A percentile compares a stretch with the other conserved stretches of the same genome.
phyloP scores from a whole-genome alignment of 148 eudicot species.

The Pouteria glomerata region DNA sequence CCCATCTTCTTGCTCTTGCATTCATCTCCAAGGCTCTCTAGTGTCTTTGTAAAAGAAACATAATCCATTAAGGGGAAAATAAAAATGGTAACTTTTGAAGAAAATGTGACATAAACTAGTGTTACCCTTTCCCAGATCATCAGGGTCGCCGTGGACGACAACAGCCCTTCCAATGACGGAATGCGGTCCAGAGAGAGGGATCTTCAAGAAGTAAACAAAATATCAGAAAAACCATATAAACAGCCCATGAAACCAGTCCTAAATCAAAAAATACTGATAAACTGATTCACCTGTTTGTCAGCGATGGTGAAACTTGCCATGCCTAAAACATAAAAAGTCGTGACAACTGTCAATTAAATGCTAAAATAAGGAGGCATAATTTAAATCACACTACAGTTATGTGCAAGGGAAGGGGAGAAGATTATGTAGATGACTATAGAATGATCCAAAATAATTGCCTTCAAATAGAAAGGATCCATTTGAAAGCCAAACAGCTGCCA shows the following conservation, averaged over 20 bases:
- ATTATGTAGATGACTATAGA: not conserved
- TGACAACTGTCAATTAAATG: not conserved
- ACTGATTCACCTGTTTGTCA: slow-evolving; percentile 57
- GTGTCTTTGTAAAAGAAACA: not conserved
- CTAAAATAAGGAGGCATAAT: not conserved
- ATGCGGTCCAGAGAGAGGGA: slow-evolving; percentile 71
- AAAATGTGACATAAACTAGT: not conserved
- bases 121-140: slow-evolving; percentile 90
- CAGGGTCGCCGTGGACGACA: slow-evolving; percentile 91
- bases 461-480: not conserved
- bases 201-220: slow-evolving; percentile 34
- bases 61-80: not conserved
- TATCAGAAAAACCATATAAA: not conserved
- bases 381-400: not conserved
- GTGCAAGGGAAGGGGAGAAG: too few species aligned
- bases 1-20: not conserved
- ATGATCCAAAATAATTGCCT: not conserved
- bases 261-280: not conserved
- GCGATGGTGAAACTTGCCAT: slow-evolving; percentile 67
- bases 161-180: slow-evolving; percentile 93
- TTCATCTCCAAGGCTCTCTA: not conserved
- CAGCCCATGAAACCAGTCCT: not conserved
- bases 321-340: slow-evolving; percentile 29
- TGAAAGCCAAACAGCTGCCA: not conserved
- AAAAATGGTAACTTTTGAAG: not conserved